Percentiles rank a stretch among this genome's conserved stretches.
phyloP scores from a whole-genome alignment of 306 rosid genomes.

The Casuarina cunninghamiana region DNA sequence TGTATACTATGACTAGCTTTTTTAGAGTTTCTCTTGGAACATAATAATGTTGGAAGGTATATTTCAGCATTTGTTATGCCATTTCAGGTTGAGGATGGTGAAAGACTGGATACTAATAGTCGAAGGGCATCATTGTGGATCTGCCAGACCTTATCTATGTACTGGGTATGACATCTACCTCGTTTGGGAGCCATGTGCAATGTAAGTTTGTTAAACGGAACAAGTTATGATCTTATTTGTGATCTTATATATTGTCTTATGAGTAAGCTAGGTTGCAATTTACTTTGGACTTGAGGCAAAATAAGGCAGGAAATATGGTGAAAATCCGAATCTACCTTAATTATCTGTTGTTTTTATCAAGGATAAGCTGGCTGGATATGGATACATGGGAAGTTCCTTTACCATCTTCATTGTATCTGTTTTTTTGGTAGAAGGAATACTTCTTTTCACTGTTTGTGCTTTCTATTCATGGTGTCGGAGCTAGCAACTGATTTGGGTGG shows the following conservation, averaged over 20 bases:
- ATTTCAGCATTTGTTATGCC: slow-evolving; percentile 15
- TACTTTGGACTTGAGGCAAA: background rate
- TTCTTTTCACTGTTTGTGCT: background rate
- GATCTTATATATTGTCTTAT: background rate
- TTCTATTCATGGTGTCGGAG: background rate
- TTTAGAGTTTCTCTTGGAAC: slow-evolving; percentile 13
- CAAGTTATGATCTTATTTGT: slow-evolving; percentile 14
- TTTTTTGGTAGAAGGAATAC: slow-evolving; percentile 1
- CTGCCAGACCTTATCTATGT: slow-evolving; percentile 75
- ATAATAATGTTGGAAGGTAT: slow-evolving; percentile 6
- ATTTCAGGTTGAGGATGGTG: slow-evolving; percentile 58
- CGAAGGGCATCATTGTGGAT: slow-evolving; percentile 30
- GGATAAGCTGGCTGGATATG: background rate
- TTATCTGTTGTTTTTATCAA: background rate
- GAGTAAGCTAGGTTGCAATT: background rate
- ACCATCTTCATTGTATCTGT: background rate
- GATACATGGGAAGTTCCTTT: background rate
- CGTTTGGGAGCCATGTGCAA: slow-evolving; percentile 92
- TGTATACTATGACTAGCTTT: slow-evolving; percentile 1
- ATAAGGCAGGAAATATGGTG: background rate
- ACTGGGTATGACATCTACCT: slow-evolving; percentile 93
- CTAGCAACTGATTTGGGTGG: background rate
- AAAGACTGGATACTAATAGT: slow-evolving; percentile 31
- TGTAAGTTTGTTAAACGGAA: slow-evolving; percentile 53
- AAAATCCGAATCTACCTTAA: background rate